phyloP scores from a whole-genome alignment of 2,329 filamentous ascomycete species.

The Thielaviopsis euricoi region DNA sequence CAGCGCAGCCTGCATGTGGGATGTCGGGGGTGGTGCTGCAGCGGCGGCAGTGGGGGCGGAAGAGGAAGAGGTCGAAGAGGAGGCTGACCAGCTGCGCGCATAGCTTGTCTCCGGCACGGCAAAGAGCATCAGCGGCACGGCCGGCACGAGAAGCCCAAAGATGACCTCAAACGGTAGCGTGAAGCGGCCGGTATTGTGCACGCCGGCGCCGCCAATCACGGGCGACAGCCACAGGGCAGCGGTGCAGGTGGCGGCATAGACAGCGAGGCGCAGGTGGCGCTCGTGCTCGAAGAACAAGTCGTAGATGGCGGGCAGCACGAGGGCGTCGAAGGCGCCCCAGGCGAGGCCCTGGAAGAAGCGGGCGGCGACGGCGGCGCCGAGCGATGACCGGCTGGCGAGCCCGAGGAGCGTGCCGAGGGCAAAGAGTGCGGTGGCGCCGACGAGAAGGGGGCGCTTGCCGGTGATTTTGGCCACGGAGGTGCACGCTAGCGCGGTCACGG shows the following conservation, averaged over 20 bases:
- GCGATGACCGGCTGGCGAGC: conserved; percentile 24
- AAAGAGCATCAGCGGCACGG: conserved; percentile 30
- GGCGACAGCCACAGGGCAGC: conserved; percentile 37
- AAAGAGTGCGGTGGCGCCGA: conserved; percentile 28
- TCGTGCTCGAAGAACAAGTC: conserved; percentile 44
- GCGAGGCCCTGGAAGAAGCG: conserved; percentile 38
- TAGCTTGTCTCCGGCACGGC: conserved; percentile 36
- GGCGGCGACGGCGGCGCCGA: conserved; percentile 32
- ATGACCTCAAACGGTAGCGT: conserved; percentile 35
- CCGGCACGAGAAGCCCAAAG: conserved; percentile 29
- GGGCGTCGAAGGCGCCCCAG: conserved; percentile 41
- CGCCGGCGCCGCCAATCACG: conserved; percentile 33
- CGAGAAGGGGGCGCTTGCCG: conserved; percentile 37
- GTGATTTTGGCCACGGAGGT: conserved; percentile 27
- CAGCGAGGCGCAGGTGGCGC: conserved; percentile 26
- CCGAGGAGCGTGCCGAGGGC: conserved; percentile 36
- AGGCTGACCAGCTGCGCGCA: conserved; percentile 22
- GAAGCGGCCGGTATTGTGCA: conserved; percentile 24
- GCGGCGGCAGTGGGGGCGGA: background rate
- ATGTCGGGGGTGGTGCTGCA: conserved; percentile 12
- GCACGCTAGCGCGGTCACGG: conserved; percentile 26
- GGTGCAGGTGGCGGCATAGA: conserved; percentile 28
- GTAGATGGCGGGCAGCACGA: conserved; percentile 35
- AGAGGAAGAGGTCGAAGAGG: too few relatives aligned
- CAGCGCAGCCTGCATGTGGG: conserved; percentile 8